These are phyloP conservation scores for Plasmodium yoelii DNA, from an alignment of 169 alveolate species.

Conservation along the genomic window DNA sequence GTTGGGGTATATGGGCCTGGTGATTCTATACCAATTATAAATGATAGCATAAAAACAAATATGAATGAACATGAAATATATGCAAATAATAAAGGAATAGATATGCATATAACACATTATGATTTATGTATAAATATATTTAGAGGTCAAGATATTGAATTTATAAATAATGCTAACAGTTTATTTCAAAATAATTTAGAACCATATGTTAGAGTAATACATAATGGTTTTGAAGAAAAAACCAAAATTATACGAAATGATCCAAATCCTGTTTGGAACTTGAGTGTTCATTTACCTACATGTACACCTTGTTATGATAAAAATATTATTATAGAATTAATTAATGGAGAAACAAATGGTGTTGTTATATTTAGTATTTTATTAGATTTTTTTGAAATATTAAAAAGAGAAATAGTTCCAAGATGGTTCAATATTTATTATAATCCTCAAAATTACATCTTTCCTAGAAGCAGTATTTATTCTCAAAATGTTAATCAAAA, in stretches of 20 bases:
- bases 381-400: constrained; percentile 81
- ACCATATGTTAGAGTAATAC: constrained; percentile 88
- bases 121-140: constrained; percentile 56
- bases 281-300: constrained; percentile 86
- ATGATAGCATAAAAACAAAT: constrained; percentile 80
- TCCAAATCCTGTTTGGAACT: constrained; percentile 89
- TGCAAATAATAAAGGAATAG: constrained; percentile 38
- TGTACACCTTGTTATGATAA: constrained; percentile 85
- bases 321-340: constrained; percentile 78
- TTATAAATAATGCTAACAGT: constrained; percentile 35
- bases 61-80: constrained; percentile 19
- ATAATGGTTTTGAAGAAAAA: constrained; percentile 85
- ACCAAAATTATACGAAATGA: constrained; percentile 85
- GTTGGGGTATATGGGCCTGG: constrained; percentile 91
- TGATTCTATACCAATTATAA: constrained; percentile 87
- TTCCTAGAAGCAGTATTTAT: constrained; percentile 68
- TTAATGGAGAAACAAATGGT: constrained; percentile 85
- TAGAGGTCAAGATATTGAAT: constrained; percentile 71
- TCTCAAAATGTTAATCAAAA: constrained; percentile 3
- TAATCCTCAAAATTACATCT: constrained; percentile 82
- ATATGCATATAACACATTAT: constrained; percentile 67
- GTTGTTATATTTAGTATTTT: constrained; percentile 81
- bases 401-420: constrained; percentile 81
- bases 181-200: constrained; percentile 78
- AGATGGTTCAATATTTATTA: constrained; percentile 88